Evolutionary conservation across 129 eudicot species (phyloP), one percentile per base, ranked within the genome.

Genomic region (Flaveria ramosissima): DNA sequence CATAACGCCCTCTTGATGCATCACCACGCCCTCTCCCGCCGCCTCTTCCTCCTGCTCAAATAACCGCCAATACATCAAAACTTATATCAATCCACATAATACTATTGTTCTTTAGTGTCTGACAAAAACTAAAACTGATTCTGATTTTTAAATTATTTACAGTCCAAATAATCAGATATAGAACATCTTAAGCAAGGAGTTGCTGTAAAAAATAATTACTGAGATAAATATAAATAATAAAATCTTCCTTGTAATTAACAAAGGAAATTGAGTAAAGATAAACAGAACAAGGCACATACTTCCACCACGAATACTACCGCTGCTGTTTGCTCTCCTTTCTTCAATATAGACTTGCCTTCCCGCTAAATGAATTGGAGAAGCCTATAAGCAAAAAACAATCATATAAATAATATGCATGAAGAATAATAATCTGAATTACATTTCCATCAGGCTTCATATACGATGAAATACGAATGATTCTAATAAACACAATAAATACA

Each of bases 271-370:
- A 45, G 43, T 73, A 39, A 59, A 48, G 26, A 20, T 56, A 41
- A 53, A 6, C 1, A 61, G 23, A 10, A 19, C 10, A 19, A 68
- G 45, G 21, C n/a, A 83, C 96, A 56, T 89, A 91, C 98, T 88
- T 84, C 97, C 97, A 17, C 97, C 97, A 36, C 97, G 97, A 74
- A 88, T 71, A 69, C 82, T 59, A 50, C 86, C 60, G 36, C 72
- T 81, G 87, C 75, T 86, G 80, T 81, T 87, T 68, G 90, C 88
- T 89, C 96, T 83, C 82, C 97, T 88, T 80, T 86, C 90, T 82
- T 91, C 97, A 42, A 94, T 59, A 78, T 89, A 94, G 19, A 94
- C 88, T 84, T 81, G 91, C 77, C 92, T 88, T 68, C 97, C 98
- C 5, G 77, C 92, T 75, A 94, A 36, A 51, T 87, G 89, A 56